Conservation (phyloP, 371 early-diverging fungal species). For the Mucor mucedo region DNA sequence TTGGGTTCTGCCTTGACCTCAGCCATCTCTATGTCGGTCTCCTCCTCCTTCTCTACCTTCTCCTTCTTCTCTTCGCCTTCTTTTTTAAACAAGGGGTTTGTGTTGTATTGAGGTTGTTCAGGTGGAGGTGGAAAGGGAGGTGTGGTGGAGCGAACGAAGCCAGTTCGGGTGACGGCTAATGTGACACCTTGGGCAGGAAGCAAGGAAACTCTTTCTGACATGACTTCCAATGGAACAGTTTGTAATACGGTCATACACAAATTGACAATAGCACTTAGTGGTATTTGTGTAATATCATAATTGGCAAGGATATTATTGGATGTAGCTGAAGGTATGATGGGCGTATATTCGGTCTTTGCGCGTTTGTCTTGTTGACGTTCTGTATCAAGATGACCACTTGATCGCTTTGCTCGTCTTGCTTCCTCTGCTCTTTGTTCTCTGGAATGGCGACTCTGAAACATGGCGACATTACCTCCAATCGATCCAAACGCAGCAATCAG, state of each 20-base stretch:
- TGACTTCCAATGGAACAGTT: constrained; percentile 39
- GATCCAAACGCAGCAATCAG: constrained; percentile 42
- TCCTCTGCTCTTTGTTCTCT: constrained; percentile 27
- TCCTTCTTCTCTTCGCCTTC: constrained; percentile 10
- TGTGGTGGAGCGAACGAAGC: constrained; percentile 27
- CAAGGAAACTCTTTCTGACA: constrained; percentile 31
- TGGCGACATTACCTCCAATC: constrained; percentile 50
- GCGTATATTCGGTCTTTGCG: constrained; percentile 14
- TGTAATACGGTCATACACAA: constrained; percentile 48
- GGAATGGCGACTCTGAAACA: constrained; percentile 36
- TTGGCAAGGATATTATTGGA: constrained; percentile 28
- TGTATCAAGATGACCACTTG: constrained; percentile 9
- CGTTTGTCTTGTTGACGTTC: constrained; percentile 29
- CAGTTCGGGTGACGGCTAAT: constrained; percentile 22
- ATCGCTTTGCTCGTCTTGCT: constrained; percentile 26
- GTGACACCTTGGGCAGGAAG: constrained; percentile 30
- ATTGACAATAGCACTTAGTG: constrained; percentile 40
- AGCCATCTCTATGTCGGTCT: not conserved
- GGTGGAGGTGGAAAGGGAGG: constrained; percentile 32
- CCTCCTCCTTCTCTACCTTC: no score
- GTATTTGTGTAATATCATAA: constrained; percentile 47
- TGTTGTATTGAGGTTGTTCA: constrained; percentile 25
- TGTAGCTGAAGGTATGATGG: constrained; percentile 18
- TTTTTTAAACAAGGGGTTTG: constrained; percentile 9
- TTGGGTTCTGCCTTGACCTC: not conserved